Base-by-base conservation (phyloP, 139 green algal species). In the Zygnema cylindricum region DNA sequence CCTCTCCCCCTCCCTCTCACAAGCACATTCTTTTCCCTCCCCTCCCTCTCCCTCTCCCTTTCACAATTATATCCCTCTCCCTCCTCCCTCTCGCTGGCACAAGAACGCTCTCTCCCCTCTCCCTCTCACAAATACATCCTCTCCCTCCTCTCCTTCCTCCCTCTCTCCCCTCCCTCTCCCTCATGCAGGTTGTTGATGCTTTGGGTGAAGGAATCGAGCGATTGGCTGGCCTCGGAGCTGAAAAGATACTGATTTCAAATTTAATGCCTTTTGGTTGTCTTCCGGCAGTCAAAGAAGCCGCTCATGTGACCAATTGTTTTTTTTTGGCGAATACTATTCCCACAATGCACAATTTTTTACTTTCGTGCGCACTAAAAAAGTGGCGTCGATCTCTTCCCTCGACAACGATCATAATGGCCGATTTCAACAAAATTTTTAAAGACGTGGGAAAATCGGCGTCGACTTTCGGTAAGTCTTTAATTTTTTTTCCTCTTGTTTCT, bases 181-280 rank as follows among this genome's bases (percentile, higher is more conserved):
- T n/a, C 49, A 16, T 63, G 49, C 49, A 63, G 49, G 49, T 63
- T 25, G 16, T 25, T 63, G 7, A 25, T 63, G 49, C 49, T 7
- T 16, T 63, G 7, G 7, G 16, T 25, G 49, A 63, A 63, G 49
- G 7, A 7, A 63, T 63, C 49, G 16, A 63, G 49, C 7, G 16
- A 63, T 63, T 63, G 49, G 49, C 49, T 7, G 16, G 49, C 11
- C 71, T 79, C 16, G 71, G 71, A 41, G 71, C 71, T 11, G 11
- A 43, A 41, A 79, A 41, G 11, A n/a, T 79, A 25, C 7, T 79
- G 36, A 43, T 79, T 43, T 40, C 71, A 7, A 79, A 79, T 43
- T 16, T 79, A 7, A 79, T 79, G 71, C 71, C 71, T 43, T 54
- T 79, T 3, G 71, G 71, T 11, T 79, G 71, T 16, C 71, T 79